Conservation (phyloP, 768 basidiomycete genomes). For the Agaricus bisporus region DNA sequence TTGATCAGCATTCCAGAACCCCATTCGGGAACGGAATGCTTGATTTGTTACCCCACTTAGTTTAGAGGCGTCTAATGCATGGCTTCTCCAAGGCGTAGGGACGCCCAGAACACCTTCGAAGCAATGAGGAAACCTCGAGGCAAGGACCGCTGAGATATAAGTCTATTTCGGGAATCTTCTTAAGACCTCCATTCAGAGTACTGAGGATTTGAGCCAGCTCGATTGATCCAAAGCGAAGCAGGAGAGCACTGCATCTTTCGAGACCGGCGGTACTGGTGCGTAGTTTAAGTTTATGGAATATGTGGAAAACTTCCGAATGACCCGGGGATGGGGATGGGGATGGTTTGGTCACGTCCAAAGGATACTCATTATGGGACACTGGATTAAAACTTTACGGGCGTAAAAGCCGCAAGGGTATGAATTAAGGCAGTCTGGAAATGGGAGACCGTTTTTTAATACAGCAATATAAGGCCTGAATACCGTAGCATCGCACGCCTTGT, state of each 20-base stretch:
- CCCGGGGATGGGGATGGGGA: background rate
- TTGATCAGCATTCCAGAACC: background rate
- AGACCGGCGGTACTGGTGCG: background rate
- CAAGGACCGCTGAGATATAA: background rate
- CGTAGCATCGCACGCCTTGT: slow-evolving; percentile 1
- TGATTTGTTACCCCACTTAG: slow-evolving; percentile 1
- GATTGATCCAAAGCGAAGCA: background rate
- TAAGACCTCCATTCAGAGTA: background rate
- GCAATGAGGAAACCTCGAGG: slow-evolving; percentile 10
- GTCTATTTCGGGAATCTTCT: no score
- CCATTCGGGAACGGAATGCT: background rate
- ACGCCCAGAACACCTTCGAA: background rate
- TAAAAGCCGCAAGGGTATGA: slow-evolving; percentile 23
- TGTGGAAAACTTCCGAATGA: background rate
- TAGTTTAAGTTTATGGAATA: background rate
- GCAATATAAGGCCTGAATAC: slow-evolving; percentile 23
- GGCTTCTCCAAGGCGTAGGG: background rate
- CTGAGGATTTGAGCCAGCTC: slow-evolving; percentile 2
- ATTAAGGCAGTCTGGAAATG: slow-evolving; percentile 22
- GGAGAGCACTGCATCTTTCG: background rate
- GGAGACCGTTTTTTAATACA: slow-evolving; percentile 32
- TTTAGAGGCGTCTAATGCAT: background rate
- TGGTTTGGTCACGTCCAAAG: background rate
- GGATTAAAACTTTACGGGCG: background rate
- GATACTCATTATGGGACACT: background rate